Conservation (phyloP, 2,329 filamentous ascomycete genomes). For the Arthrobotrys megalospora region DNA sequence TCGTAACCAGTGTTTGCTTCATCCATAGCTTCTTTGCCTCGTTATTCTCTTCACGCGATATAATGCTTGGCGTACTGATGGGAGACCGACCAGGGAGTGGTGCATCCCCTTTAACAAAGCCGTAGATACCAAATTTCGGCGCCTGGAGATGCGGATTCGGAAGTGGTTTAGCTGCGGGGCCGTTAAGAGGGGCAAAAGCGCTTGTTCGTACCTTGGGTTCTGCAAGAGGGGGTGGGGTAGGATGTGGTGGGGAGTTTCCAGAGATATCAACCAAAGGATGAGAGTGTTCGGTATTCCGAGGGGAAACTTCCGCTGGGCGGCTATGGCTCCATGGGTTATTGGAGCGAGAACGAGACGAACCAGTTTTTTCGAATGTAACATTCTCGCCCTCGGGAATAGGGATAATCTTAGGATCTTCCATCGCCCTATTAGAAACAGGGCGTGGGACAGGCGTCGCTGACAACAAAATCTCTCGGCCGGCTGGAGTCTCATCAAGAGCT, state of each 20-base stretch:
- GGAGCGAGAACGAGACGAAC: conserved; percentile 53
- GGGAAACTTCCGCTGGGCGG: conserved; percentile 35
- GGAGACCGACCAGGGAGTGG: conserved; percentile 49
- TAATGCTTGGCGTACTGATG: conserved; percentile 57
- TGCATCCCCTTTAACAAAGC: conserved; percentile 41
- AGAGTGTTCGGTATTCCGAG: conserved; percentile 31
- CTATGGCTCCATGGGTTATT: conserved; percentile 59
- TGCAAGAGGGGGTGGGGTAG: conserved; percentile 48
- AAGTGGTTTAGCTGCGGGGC: conserved; percentile 54
- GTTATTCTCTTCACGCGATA: conserved; percentile 48
- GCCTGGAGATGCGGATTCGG: conserved; percentile 59
- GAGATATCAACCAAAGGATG: conserved; percentile 58
- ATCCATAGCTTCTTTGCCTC: conserved; percentile 59
- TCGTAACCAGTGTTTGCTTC: conserved; percentile 56
- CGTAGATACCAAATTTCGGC: conserved; percentile 58
- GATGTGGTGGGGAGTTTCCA: conserved; percentile 46
- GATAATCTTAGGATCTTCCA: conserved; percentile 44
- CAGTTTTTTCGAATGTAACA: conserved; percentile 53
- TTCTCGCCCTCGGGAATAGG: conserved; percentile 46
- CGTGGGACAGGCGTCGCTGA: conserved; percentile 49
- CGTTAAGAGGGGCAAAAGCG: conserved; percentile 52
- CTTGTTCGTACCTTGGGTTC: conserved; percentile 58
- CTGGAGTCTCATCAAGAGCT: conserved; percentile 53
- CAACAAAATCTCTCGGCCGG: conserved; percentile 51
- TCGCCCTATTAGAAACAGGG: conserved; percentile 33